Evolutionary conservation across 2,329 filamentous ascomycete species (phyloP), one percentile per base, ranked within the genome.

Genomic region (Emmonsia crescens): DNA sequence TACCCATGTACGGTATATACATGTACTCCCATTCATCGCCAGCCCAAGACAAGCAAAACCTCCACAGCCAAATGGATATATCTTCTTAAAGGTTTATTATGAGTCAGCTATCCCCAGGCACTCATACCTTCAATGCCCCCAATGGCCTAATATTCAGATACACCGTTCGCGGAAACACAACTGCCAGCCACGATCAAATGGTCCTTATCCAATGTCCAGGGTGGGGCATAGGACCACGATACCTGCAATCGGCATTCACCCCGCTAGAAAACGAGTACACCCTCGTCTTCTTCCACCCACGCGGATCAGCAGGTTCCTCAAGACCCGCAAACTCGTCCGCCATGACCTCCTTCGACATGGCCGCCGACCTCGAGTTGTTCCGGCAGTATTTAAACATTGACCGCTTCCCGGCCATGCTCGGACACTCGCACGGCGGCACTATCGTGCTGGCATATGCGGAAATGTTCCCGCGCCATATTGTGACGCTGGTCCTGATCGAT

Each of bases 391-490:
- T 72, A 1, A 55, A 60, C 1, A 57, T 70, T 1, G 66, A 67
- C 3, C 57, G 61, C 5, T 65, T 68, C 19, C 60, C 66, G 6
- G 52, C 65, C 5, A 38, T 71, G 10, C 55, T 68, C 1, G 68
- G 69, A 31, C 70, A 71, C 42, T 71, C 68, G 8, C 67, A 70
- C 58, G 69, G 70, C 31, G 70, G 69, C 1, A 65, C 66, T 1
- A 67, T 72, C n/a, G 69, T 63, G 5, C 62, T 71, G 6, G 68
- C 63, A 3, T 72, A 71, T 44, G 69, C 69, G 8, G 67, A 70
- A 61, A 57, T 59, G 24, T 68, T 63, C 62, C 68, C 69, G 2
- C 33, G 55, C 5, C 61, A 63, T 14, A 66, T 72, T 3, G 61
- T 63, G n/a, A 68, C 61, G 27, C 57, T 72, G 4, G 58, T 71